Evolutionary conservation across 306 rosid species (phyloP).

Genomic region (Sicyos edulis): DNA sequence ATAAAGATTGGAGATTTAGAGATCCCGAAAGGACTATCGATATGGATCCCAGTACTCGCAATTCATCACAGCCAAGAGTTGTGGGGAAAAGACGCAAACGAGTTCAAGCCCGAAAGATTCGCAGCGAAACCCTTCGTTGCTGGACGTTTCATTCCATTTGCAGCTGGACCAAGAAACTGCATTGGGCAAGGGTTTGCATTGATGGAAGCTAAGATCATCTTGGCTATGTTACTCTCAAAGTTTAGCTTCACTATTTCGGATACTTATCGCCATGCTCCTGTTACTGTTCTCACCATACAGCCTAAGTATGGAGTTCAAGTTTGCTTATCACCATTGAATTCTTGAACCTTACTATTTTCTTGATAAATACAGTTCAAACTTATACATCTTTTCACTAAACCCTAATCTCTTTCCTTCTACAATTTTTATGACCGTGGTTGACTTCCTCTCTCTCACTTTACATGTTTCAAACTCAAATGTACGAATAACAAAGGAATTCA

Average conservation of each 20-base stretch:
- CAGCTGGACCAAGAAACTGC: constrained; percentile 80
- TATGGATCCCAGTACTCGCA: constrained; percentile 96
- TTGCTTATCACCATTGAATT: constrained; percentile 54
- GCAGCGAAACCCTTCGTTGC: constrained; percentile 55
- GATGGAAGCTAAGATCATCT: constrained; percentile 89
- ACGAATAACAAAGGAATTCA: no score
- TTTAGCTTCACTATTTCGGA: constrained; percentile 63
- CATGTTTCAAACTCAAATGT: no score
- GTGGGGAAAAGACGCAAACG: constrained; percentile 93
- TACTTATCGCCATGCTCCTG: constrained; percentile 81
- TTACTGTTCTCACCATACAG: constrained; percentile 78
- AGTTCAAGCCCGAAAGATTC: constrained; percentile 82
- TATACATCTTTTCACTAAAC: background rate
- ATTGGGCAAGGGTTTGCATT: constrained; percentile 84
- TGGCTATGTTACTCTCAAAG: constrained; percentile 65
- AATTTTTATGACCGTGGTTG: no score
- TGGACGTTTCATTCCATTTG: constrained; percentile 83
- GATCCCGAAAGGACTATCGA: constrained; percentile 82
- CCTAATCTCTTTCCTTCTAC: background rate
- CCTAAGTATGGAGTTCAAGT: constrained; percentile 94
- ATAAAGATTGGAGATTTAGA: constrained; percentile 67
- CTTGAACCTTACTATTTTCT: background rate
- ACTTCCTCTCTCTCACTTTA: no score
- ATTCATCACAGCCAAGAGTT: constrained; percentile 79
- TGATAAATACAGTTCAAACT: background rate